Percentiles rank a stretch among this genome's conserved stretches.
Evolutionary conservation across 1,139 yeast genomes (phyloP).

Genomic region (Blastobotrys elegans): DNA sequence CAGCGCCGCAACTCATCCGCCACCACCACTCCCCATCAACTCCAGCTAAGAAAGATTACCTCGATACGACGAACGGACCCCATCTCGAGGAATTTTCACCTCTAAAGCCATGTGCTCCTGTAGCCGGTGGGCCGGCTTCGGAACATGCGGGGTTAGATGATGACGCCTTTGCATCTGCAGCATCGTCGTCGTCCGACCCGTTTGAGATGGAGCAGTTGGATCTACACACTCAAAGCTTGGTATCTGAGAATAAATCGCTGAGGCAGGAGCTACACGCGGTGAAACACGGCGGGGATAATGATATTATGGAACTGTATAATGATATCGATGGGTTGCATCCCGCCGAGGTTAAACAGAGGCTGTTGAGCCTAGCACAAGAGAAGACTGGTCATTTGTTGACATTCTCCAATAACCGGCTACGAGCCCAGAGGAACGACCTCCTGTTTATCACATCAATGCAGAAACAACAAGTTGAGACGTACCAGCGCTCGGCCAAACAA

Average conservation of each 20-base stretch:
- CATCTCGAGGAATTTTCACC: slow-evolving; percentile 7
- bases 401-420: slow-evolving; percentile 12
- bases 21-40: neutral
- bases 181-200: too few species aligned
- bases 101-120: slow-evolving; percentile 3
- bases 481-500: slow-evolving; percentile 12
- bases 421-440: slow-evolving; percentile 17
- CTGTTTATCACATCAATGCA: slow-evolving; percentile 16
- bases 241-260: slow-evolving; percentile 12
- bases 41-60: neutral
- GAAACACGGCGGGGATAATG: neutral
- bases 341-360: slow-evolving; percentile 4
- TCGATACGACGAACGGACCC: slow-evolving; percentile 6
- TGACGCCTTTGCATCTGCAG: too few species aligned
- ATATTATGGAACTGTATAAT: slow-evolving; percentile 7
- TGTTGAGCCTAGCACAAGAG: neutral
- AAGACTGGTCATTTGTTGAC: neutral
- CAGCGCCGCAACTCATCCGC: neutral
- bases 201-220: slow-evolving; percentile 11
- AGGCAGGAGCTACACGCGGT: slow-evolving; percentile 9
- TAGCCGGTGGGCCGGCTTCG: neutral
- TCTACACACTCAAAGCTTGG: slow-evolving; percentile 9
- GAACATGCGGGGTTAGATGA: neutral
- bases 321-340: slow-evolving; percentile 4
- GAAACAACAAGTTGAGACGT: slow-evolving; percentile 14